A percentile compares a stretch with the other conserved stretches of the same genome.
Evolutionary conservation across 2,329 filamentous ascomycete species (phyloP).

Genomic region (Emmonsiellopsis sp.): DNA sequence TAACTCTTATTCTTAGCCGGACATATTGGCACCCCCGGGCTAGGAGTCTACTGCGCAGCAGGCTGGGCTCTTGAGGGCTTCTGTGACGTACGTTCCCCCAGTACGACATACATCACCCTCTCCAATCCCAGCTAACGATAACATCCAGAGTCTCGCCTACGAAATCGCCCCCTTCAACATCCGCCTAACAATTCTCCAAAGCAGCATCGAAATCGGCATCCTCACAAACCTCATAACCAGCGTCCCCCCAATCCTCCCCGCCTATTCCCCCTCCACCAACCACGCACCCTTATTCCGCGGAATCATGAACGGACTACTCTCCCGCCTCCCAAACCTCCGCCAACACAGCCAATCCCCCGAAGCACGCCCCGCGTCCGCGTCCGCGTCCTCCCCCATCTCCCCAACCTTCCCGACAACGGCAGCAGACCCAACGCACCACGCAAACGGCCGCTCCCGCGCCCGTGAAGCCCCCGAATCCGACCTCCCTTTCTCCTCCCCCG

Average conservation of each 20-base stretch:
- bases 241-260: slow-evolving; percentile 62
- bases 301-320: slow-evolving; percentile 70
- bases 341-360: slow-evolving; percentile 20
- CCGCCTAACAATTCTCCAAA: slow-evolving; percentile 91
- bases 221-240: slow-evolving; percentile 81
- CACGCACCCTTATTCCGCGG: slow-evolving; percentile 73
- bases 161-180: slow-evolving; percentile 96
- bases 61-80: slow-evolving; percentile 95
- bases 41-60: slow-evolving; percentile 83
- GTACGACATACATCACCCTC: background rate
- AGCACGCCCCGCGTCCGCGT: background rate
- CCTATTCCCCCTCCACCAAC: slow-evolving; percentile 59
- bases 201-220: slow-evolving; percentile 82
- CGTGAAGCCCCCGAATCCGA: background rate
- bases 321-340: slow-evolving; percentile 59
- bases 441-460: background rate
- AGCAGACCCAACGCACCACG: background rate
- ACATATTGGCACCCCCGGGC: slow-evolving; percentile 83
- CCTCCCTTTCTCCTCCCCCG: slow-evolving; percentile 26
- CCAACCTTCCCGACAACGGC: slow-evolving; percentile 2
- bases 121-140: background rate
- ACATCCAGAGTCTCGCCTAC: slow-evolving; percentile 63
- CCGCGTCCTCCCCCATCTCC: slow-evolving; percentile 6
- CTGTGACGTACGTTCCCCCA: slow-evolving; percentile 55
- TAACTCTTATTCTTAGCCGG: slow-evolving; percentile 42